These are phyloP conservation scores for Clonostachys chloroleuca DNA, from an alignment of 2,329 filamentous ascomycete genomes.

Conservation along the genomic window DNA sequence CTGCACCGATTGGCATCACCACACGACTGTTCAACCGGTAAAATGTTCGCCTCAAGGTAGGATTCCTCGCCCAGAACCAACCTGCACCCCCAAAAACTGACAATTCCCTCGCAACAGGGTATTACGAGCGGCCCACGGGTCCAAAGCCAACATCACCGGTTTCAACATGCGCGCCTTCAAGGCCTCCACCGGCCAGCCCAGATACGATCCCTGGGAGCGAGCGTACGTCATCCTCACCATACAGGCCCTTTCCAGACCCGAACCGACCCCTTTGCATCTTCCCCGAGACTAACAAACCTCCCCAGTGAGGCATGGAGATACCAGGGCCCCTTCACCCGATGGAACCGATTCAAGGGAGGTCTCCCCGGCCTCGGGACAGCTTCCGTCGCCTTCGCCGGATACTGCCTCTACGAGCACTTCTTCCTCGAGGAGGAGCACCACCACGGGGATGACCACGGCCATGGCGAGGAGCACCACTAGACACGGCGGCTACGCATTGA, in stretches of 20 bases:
- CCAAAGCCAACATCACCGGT: conserved; percentile 78
- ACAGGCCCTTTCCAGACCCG: not conserved
- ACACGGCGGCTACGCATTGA: not conserved
- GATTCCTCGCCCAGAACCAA: too few relatives aligned
- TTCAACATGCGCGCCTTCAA: conserved; percentile 84
- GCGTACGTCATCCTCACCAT: conserved; percentile 33
- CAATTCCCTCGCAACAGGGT: conserved; percentile 17
- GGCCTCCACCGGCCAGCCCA: conserved; percentile 58
- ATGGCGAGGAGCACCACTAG: conserved; percentile 50
- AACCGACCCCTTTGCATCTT: not conserved
- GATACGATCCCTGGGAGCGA: conserved; percentile 65
- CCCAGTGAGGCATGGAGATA: conserved; percentile 92
- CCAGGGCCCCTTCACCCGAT: conserved; percentile 79
- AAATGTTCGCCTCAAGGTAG: too few relatives aligned
- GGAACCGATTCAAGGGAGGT: conserved; percentile 80
- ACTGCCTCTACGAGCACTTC: conserved; percentile 85
- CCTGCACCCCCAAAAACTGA: conserved; percentile 4
- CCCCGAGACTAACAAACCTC: not conserved
- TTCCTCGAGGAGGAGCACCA: conserved; percentile 73
- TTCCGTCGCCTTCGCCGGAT: conserved; percentile 82
- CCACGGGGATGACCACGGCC: conserved; percentile 40
- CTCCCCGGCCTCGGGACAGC: conserved; percentile 93
- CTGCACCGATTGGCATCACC: too few relatives aligned
- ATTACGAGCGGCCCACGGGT: conserved; percentile 46
- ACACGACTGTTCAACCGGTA: too few relatives aligned